Percentiles rank a stretch among this genome's conserved stretches.
Conservation (phyloP, 2,329 filamentous ascomycete genomes). For the Coniochaeta ligniaria region DNA sequence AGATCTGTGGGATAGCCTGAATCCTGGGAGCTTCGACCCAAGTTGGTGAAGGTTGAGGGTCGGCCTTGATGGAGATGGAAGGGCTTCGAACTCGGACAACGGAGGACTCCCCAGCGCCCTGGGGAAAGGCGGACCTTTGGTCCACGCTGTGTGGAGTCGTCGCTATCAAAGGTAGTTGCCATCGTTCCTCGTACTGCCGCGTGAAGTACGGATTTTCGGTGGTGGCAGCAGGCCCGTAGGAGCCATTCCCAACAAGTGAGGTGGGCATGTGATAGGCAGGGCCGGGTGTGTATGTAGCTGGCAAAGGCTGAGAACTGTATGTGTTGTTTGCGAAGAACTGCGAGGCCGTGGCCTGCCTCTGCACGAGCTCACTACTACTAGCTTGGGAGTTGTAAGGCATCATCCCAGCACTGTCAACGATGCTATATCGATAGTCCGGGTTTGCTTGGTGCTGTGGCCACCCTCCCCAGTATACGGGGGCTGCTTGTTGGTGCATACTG, state of each 20-base stretch:
- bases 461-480: slow-evolving; percentile 44
- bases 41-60: slow-evolving; percentile 15
- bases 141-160: slow-evolving; percentile 10
- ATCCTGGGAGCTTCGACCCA: background rate
- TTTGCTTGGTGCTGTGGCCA: slow-evolving; percentile 40
- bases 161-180: slow-evolving; percentile 18
- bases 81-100: background rate
- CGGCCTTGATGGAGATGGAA: slow-evolving; percentile 23
- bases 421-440: slow-evolving; percentile 29
- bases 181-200: slow-evolving; percentile 16
- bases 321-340: slow-evolving; percentile 38
- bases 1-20: slow-evolving; percentile 4
- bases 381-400: slow-evolving; percentile 42
- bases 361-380: slow-evolving; percentile 27
- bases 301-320: slow-evolving; percentile 36
- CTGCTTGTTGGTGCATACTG: slow-evolving; percentile 35
- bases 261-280: slow-evolving; percentile 33
- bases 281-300: slow-evolving; percentile 25
- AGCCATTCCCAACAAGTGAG: slow-evolving; percentile 33
- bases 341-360: slow-evolving; percentile 34
- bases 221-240: slow-evolving; percentile 26
- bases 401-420: slow-evolving; percentile 37
- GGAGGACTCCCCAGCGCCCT: background rate
- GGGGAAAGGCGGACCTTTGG: background rate
- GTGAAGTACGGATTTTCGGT: background rate